Base-by-base conservation (phyloP, 306 rosid genomes). In the Delonix regia region DNA sequence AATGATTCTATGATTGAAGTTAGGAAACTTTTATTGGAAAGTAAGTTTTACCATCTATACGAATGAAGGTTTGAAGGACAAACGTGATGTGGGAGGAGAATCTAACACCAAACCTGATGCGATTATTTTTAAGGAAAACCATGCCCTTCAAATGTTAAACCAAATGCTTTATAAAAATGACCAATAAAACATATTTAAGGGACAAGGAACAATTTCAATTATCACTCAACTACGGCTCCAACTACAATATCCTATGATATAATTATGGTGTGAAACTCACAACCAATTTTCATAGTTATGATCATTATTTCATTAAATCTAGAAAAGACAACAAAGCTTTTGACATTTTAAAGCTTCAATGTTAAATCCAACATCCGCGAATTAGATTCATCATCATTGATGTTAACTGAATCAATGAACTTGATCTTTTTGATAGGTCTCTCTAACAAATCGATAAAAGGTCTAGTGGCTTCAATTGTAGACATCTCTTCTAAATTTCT, bases 371-470 rank as follows among this genome's bases (percentile, higher is more conserved):
- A 34, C 45, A 38, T 48, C 30, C 75, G 45, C 6, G 39, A 70
- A 55, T 60, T 73, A 21, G 49, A 41, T 21, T 75, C 67, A 10
- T 53, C 74, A 9, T 76, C 82, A 44, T 87, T 85, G 30, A 44
- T 42, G 7, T 69, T 61, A 59, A 62, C 88, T 59, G 81, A 81
- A 78, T 78, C 74, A 71, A 79, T 33, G 60, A 52, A 77, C 28
- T 77, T 85, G 7, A 66, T 22, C 62, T 80, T 70, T 64, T 48
- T 83, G 51, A 90, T 72, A 15, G 89, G 92, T n/a, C 57, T 74
- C 62, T 91, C 94, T 85, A 91, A 59, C 61, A 74, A 81, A 48
- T 74, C 52, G 38, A 90, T 77, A 28, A 77, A 80, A 15, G 94
- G 89, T 75, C 45, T 80, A 1, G 91, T 87, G 42, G 51, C 63